These are phyloP conservation scores for Bonia amplexicaulis DNA, from an alignment of 176 grass and related monocot genomes.

Conservation along the genomic window DNA sequence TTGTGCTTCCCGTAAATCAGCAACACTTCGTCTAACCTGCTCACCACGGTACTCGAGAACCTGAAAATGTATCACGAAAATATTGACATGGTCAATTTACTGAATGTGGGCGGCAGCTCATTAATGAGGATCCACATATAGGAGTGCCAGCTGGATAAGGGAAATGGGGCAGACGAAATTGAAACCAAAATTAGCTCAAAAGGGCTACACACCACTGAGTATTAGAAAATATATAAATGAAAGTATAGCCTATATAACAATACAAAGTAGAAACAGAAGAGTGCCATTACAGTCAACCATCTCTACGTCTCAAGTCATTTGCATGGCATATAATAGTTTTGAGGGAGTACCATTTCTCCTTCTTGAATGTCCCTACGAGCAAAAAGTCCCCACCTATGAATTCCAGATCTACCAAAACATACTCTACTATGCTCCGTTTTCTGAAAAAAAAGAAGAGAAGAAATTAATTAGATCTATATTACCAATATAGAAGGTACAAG, in stretches of 20 bases:
- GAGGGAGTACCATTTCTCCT: constrained; percentile 89
- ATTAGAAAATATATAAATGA: background rate
- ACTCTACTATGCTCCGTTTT: constrained; percentile 90
- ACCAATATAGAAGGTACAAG: constrained; percentile 1
- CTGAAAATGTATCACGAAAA: constrained; percentile 35
- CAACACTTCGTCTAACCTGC: constrained; percentile 86
- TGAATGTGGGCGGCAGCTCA: background rate
- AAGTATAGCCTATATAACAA: background rate
- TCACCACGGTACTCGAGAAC: constrained; percentile 94
- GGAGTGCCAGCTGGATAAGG: background rate
- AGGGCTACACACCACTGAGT: background rate
- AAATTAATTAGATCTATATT: constrained; percentile 27
- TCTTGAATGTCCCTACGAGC: constrained; percentile 86
- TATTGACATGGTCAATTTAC: constrained; percentile 13
- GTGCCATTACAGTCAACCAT: background rate
- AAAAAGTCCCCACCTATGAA: constrained; percentile 99
- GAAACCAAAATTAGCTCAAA: background rate
- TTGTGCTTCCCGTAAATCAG: constrained; percentile 77
- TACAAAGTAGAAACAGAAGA: background rate
- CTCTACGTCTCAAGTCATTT: background rate
- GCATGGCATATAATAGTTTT: background rate
- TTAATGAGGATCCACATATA: constrained; percentile 8
- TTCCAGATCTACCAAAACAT: constrained; percentile 96
- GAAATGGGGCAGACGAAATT: background rate
- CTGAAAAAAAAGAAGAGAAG: constrained; percentile 54